Evolutionary conservation across 441 rosid species (phyloP), one percentile per base, ranked within the genome.

Genomic region (Erodium texanum): DNA sequence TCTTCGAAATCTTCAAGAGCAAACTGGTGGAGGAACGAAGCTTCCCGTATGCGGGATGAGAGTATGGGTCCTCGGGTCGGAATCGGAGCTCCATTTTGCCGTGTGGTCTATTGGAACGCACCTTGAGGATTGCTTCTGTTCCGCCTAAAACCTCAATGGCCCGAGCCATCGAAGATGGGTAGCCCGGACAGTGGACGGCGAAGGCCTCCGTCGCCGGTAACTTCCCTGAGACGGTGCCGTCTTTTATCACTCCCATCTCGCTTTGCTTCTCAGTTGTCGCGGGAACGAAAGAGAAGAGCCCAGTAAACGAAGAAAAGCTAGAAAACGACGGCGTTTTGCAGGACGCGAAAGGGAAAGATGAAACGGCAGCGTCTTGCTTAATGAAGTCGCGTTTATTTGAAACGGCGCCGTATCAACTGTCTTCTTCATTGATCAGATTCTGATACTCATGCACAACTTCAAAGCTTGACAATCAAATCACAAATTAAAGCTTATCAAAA

Each of bases 51-150:
- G 87, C 80, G 69, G 97, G 97, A 80, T 84, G 96, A 7, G 93
- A 87, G 70, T 82, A 86, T 1, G 96, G 96, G 74, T 93, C 99
- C 70, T 91, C 92, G 1, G 99, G 99, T 34, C 96, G 97, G 74
- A 91, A 91, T 72, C 68, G 79, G 23, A 93, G 87, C 85, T 88
- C 93, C 78, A 91, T 73, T 73, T 84, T 87, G 74, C 82, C 83
- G 66, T 78, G 89, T 87, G 59, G 86, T 87, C 96, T 86, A 79
- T 72, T 66, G 73, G 70, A 54, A 58, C 41, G 66, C 9, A 67
- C 78, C 71, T 63, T 67, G 52, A 70, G 24, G 45, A 75, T 70
- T 4, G 70, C 71, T 67, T 75, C 78, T 54, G 64, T 32, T 56
- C 78, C 78, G 12, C 74, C 74, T 11, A 75, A 74, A 24, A 70